Conservation (phyloP, 768 basidiomycete genomes). For the Leccinellum luteum region DNA sequence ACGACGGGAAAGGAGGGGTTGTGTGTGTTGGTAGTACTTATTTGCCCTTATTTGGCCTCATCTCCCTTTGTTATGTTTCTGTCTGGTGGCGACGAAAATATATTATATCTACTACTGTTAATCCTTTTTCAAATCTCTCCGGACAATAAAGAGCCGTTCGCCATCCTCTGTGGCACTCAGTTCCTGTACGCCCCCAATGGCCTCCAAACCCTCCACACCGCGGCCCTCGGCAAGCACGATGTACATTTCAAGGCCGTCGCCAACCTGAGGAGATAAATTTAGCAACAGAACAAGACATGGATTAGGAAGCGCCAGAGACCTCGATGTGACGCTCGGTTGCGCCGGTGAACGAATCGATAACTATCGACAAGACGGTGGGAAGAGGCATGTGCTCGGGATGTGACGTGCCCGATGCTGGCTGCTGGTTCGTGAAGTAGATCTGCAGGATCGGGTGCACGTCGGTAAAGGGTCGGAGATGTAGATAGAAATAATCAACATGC, state of each 20-base stretch:
- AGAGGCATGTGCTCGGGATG: slow-evolving; percentile 85
- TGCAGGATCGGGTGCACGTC: slow-evolving; percentile 47
- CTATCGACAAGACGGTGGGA: slow-evolving; percentile 73
- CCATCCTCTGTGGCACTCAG: slow-evolving; percentile 57
- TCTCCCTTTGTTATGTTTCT: background rate
- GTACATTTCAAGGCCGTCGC: slow-evolving; percentile 93
- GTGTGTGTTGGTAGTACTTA: background rate
- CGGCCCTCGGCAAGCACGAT: slow-evolving; percentile 75
- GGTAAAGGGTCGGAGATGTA: slow-evolving; percentile 44
- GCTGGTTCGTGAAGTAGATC: slow-evolving; percentile 99
- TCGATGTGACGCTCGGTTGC: slow-evolving; percentile 99
- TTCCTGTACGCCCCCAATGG: slow-evolving; percentile 58
- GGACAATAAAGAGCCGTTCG: slow-evolving; percentile 74
- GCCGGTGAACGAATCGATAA: slow-evolving; percentile 94
- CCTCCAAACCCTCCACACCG: slow-evolving; percentile 55
- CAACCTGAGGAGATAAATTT: slow-evolving; percentile 55
- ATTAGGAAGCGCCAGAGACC: slow-evolving; percentile 44
- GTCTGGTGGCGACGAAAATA: background rate
- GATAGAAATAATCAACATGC: slow-evolving; percentile 45
- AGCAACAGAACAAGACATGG: slow-evolving; percentile 1
- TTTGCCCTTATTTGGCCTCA: background rate
- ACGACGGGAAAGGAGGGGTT: background rate
- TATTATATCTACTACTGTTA: slow-evolving; percentile 29
- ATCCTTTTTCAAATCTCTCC: slow-evolving; percentile 83
- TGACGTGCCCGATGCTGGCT: slow-evolving; percentile 62